Percentiles rank a stretch among this genome's conserved stretches.
Evolutionary conservation across 192 early-diverging fungal species (phyloP).

Genomic region (Entophlyctis luteolus): DNA sequence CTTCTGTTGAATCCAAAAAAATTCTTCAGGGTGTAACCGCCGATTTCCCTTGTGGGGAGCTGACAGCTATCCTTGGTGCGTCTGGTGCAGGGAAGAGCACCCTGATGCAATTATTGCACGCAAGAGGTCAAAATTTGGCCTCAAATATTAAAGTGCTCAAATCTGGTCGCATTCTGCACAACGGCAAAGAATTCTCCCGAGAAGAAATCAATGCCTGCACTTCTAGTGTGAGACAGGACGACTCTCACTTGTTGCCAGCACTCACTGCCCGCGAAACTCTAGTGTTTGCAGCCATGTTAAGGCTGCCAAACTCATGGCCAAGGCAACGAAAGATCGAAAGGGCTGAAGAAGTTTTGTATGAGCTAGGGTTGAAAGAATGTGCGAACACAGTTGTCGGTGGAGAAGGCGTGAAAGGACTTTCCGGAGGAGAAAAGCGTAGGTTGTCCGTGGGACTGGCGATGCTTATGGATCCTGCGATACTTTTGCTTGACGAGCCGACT

Average conservation of each 20-base stretch:
- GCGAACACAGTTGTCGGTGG: conserved; percentile 39
- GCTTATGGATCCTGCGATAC: conserved; percentile 31
- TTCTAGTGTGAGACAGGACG: conserved; percentile 39
- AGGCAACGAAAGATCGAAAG: conserved; percentile 27
- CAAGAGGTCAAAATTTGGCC: conserved; percentile 21
- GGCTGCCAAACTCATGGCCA: conserved; percentile 34
- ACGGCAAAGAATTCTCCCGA: conserved; percentile 15
- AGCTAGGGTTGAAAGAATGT: conserved; percentile 44
- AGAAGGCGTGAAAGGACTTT: conserved; percentile 52
- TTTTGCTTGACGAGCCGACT: conserved; percentile 38
- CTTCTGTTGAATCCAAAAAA: background rate
- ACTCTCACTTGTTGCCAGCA: conserved; percentile 42
- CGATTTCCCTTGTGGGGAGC: conserved; percentile 29
- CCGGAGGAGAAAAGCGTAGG: conserved; percentile 70
- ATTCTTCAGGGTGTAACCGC: conserved; percentile 36
- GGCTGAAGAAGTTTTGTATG: conserved; percentile 34
- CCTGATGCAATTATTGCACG: conserved; percentile 39
- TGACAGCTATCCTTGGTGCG: conserved; percentile 46
- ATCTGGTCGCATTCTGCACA: conserved; percentile 31
- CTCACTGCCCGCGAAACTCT: conserved; percentile 46
- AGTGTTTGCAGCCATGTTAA: conserved; percentile 34
- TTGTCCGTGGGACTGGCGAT: conserved; percentile 61
- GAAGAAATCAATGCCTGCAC: conserved; percentile 32
- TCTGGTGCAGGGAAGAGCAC: conserved; percentile 47
- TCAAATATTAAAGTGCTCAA: conserved; percentile 9